A percentile compares a stretch with the other conserved stretches of the same genome.
phyloP scores from a whole-genome alignment of 371 early-diverging fungal species.

The Actinomortierella ambigua region DNA sequence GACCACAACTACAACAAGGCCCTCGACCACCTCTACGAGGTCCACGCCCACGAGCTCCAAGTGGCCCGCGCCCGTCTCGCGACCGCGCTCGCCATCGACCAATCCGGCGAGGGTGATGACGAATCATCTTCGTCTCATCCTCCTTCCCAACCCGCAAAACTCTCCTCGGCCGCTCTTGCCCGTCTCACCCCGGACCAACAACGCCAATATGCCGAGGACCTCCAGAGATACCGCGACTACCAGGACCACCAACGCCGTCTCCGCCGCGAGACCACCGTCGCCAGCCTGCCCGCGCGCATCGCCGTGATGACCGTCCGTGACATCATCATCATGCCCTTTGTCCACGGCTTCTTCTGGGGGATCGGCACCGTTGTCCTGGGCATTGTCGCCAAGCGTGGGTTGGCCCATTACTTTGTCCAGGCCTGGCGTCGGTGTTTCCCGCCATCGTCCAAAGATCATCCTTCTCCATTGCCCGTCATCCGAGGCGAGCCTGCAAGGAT shows the following conservation, averaged over 20 bases:
- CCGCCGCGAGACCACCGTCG: constrained; percentile 4
- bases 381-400: constrained; percentile 21
- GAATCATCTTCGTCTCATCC: no score
- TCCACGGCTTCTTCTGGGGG: constrained; percentile 52
- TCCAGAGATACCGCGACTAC: no score
- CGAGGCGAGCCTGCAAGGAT: constrained; percentile 40
- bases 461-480: background rate
- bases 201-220: no score
- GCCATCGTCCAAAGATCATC: constrained; percentile 3
- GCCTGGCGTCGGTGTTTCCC: constrained; percentile 19
- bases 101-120: no score
- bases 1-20: constrained; percentile 43
- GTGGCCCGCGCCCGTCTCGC: no score
- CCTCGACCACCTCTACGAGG: constrained; percentile 31
- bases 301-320: constrained; percentile 41
- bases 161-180: no score
- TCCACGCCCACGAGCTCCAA: constrained; percentile 18
- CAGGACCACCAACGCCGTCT: no score
- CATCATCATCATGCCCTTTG: constrained; percentile 46
- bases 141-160: no score
- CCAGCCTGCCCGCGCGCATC: constrained; percentile 21
- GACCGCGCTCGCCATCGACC: no score
- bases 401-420: constrained; percentile 16
- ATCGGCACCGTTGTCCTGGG: constrained; percentile 36
- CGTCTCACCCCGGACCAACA: no score